Percentiles rank a stretch among this genome's conserved stretches.
phyloP scores from a whole-genome alignment of 1,284 basidiomycete genomes.

The Fomitopsis betulina region DNA sequence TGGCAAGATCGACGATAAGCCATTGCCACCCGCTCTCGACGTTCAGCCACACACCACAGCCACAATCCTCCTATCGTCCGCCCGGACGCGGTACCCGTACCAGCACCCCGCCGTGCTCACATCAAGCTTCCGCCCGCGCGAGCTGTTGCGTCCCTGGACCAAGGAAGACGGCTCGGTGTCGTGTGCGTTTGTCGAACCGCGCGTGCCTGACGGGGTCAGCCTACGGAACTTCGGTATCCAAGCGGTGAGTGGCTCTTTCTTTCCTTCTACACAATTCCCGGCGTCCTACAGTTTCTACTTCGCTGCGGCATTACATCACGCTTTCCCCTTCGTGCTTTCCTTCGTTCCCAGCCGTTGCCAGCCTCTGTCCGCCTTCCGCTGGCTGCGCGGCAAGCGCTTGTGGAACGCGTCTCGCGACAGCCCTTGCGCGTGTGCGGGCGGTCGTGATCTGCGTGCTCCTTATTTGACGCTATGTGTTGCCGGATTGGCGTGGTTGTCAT shows the following conservation, averaged over 20 bases:
- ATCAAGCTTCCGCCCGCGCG: constrained; percentile 32
- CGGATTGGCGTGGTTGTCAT: background rate
- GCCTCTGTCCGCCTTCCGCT: background rate
- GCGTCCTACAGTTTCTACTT: background rate
- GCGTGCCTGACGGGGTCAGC: constrained; percentile 71
- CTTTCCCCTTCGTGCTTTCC: background rate
- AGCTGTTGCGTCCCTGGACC: constrained; percentile 30
- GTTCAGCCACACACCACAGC: constrained; percentile 10
- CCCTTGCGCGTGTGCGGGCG: background rate
- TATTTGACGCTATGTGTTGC: background rate
- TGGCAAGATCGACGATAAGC: constrained; percentile 14
- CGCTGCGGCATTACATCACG: background rate
- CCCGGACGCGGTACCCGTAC: constrained; percentile 14
- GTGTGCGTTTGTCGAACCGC: constrained; percentile 62
- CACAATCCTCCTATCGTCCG: constrained; percentile 13
- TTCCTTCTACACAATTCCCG: constrained; percentile 12
- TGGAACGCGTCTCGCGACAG: constrained; percentile 1
- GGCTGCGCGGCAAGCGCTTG: background rate
- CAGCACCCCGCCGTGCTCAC: constrained; percentile 16
- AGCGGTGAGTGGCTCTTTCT: constrained; percentile 46
- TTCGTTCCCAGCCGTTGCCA: background rate
- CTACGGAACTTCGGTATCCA: constrained; percentile 82
- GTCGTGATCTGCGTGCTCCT: background rate
- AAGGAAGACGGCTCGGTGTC: constrained; percentile 32
- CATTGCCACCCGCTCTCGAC: constrained; percentile 7